Evolutionary conservation across 2,329 filamentous ascomycete species (phyloP).

Genomic region (Elsinoe ampelina): DNA sequence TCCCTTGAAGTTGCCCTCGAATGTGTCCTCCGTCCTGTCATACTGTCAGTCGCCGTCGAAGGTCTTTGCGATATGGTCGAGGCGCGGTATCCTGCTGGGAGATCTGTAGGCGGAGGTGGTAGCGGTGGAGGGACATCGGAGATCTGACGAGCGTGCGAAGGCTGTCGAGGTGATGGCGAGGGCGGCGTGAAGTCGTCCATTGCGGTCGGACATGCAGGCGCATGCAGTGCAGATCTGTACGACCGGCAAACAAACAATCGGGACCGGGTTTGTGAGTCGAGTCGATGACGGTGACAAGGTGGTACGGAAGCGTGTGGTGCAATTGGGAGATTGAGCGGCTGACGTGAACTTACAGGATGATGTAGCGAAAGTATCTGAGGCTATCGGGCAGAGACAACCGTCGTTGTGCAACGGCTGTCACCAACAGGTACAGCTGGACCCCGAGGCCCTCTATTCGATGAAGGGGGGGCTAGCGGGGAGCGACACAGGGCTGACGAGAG

Average conservation of each 20-base stretch:
- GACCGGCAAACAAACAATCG: not conserved
- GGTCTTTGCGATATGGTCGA: constrained; percentile 9
- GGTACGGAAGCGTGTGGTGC: not conserved
- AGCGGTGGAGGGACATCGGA: constrained; percentile 13
- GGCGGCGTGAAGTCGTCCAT: constrained; percentile 15
- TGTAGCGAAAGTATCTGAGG: not conserved
- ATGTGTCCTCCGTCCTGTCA: constrained; percentile 10
- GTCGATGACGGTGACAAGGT: not conserved
- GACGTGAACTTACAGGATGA: constrained; percentile 3
- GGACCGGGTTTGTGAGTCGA: constrained; percentile 4
- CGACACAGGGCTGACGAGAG: not conserved
- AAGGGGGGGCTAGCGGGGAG: not conserved
- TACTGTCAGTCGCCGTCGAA: constrained; percentile 13
- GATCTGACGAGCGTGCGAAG: not conserved
- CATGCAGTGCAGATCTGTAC: not conserved
- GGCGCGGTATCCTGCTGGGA: constrained; percentile 10
- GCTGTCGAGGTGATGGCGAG: constrained; percentile 1
- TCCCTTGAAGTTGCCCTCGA: constrained; percentile 6
- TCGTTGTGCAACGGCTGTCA: constrained; percentile 6
- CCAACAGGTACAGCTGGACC: constrained; percentile 9
- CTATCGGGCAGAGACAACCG: not conserved
- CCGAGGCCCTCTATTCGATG: not conserved
- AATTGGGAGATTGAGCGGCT: constrained; percentile 1
- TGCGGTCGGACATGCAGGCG: not conserved
- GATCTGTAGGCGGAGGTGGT: constrained; percentile 11